phyloP scores from a whole-genome alignment of 192 early-diverging fungal genomes.

The Rhizoclosmatium sp. region DNA sequence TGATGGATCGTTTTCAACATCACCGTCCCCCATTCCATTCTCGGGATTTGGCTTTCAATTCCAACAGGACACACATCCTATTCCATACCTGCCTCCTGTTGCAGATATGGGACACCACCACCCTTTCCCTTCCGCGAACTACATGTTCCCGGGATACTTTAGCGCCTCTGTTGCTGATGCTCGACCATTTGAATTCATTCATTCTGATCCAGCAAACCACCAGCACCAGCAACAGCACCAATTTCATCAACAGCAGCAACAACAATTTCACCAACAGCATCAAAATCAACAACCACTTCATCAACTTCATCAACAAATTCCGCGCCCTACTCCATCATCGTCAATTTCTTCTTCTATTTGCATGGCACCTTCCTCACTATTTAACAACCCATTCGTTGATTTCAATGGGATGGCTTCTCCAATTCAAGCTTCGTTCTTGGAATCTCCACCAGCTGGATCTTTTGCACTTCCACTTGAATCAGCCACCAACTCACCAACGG shows the following conservation, averaged over 20 bases:
- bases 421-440: neutral
- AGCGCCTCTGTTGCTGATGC: neutral
- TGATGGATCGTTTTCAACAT: neutral
- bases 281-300: neutral
- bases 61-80: neutral
- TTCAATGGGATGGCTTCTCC: neutral
- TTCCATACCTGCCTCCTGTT: too few species aligned
- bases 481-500: neutral
- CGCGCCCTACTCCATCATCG: neutral
- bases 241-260: neutral
- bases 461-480: neutral
- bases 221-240: neutral
- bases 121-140: neutral
- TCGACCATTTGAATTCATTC: neutral
- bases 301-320: neutral
- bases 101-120: neutral
- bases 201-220: neutral
- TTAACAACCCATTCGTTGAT: neutral
- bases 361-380: conserved; percentile 17
- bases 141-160: neutral
- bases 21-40: neutral
- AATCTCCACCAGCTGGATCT: too few species aligned
- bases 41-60: neutral
- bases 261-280: neutral
- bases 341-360: conserved; percentile 22